phyloP scores from a whole-genome alignment of 805 yeast genomes.

The Saturnispora silvae region DNA sequence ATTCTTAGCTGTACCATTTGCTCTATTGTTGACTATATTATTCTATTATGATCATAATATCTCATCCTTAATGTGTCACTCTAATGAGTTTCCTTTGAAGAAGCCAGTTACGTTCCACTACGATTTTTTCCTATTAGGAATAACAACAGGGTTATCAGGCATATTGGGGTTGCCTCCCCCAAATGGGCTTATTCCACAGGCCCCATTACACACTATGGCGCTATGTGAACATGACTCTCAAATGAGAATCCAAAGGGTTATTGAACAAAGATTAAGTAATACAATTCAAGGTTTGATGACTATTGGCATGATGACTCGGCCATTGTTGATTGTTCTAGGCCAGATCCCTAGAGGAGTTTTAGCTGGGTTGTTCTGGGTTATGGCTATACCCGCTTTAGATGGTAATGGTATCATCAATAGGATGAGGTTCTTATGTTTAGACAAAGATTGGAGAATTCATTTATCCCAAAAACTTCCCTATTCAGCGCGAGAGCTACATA shows the following conservation, averaged over 20 bases:
- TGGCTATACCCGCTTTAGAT: slow-evolving; percentile 77
- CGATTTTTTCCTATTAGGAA: slow-evolving; percentile 77
- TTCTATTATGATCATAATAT: slow-evolving; percentile 96
- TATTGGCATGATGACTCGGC: slow-evolving; percentile 82
- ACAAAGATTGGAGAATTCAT: slow-evolving; percentile 29
- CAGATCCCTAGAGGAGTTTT: slow-evolving; percentile 86
- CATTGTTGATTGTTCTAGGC: slow-evolving; percentile 70
- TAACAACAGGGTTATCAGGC: slow-evolving; percentile 82
- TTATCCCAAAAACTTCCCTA: slow-evolving; percentile 3
- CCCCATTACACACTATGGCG: slow-evolving; percentile 83
- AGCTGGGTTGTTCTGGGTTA: slow-evolving; percentile 85
- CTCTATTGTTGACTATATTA: slow-evolving; percentile 67
- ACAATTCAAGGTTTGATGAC: slow-evolving; percentile 76
- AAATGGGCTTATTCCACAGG: slow-evolving; percentile 94
- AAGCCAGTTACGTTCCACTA: slow-evolving; percentile 91
- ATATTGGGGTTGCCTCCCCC: slow-evolving; percentile 90
- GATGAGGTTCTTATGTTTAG: slow-evolving; percentile 53
- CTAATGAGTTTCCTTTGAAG: slow-evolving; percentile 62
- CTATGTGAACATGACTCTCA: slow-evolving; percentile 45
- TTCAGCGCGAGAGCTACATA: too few species aligned
- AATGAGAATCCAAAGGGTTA: slow-evolving; percentile 41
- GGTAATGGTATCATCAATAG: slow-evolving; percentile 55
- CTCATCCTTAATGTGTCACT: slow-evolving; percentile 87
- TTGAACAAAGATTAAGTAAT: slow-evolving; percentile 85
- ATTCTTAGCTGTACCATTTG: slow-evolving; percentile 89